Conservation (phyloP, 139 green algal species). For the Micractinium conductrix region DNA sequence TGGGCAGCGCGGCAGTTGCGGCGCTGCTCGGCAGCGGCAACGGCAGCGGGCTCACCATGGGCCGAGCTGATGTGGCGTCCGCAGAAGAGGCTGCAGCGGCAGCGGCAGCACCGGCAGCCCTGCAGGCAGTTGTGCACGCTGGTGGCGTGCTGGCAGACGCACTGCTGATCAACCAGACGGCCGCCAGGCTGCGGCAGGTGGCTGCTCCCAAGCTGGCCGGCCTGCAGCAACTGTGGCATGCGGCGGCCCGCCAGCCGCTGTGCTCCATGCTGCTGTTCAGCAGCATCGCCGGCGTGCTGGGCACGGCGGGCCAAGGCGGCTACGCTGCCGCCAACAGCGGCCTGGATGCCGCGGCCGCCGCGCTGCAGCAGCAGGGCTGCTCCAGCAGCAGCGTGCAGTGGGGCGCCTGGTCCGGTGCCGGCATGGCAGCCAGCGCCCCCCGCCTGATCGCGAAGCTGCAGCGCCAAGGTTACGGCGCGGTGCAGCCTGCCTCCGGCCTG, state of each 20-base stretch:
- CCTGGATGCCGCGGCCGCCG: slow-evolving; percentile 53
- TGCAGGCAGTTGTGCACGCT: slow-evolving; percentile 61
- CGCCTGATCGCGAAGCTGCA: slow-evolving; percentile 51
- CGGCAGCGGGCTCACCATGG: slow-evolving; percentile 10
- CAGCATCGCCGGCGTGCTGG: slow-evolving; percentile 78
- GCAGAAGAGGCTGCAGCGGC: not conserved
- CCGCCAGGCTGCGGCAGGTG: slow-evolving; percentile 41
- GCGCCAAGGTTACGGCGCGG: slow-evolving; percentile 66
- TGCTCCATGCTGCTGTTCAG: slow-evolving; percentile 77
- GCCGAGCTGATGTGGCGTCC: not conserved
- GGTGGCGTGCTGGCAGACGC: slow-evolving; percentile 80
- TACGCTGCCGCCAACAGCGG: slow-evolving; percentile 81
- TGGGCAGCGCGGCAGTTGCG: not conserved
- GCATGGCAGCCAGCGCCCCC: slow-evolving; percentile 88
- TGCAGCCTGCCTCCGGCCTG: slow-evolving; percentile 57
- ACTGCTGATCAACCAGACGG: slow-evolving; percentile 60
- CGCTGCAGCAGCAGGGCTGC: not conserved
- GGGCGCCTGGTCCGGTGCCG: slow-evolving; percentile 85
- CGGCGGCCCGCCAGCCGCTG: slow-evolving; percentile 34
- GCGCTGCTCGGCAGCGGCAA: too few species aligned
- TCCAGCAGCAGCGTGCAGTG: slow-evolving; percentile 68
- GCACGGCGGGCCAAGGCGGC: slow-evolving; percentile 78
- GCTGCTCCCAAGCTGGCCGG: slow-evolving; percentile 56
- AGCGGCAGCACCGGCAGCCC: not conserved
- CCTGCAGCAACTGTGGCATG: not conserved